These are phyloP conservation scores for Aspergillus incahuasiensis DNA, from an alignment of 495 filamentous ascomycete species.

Conservation along the genomic window DNA sequence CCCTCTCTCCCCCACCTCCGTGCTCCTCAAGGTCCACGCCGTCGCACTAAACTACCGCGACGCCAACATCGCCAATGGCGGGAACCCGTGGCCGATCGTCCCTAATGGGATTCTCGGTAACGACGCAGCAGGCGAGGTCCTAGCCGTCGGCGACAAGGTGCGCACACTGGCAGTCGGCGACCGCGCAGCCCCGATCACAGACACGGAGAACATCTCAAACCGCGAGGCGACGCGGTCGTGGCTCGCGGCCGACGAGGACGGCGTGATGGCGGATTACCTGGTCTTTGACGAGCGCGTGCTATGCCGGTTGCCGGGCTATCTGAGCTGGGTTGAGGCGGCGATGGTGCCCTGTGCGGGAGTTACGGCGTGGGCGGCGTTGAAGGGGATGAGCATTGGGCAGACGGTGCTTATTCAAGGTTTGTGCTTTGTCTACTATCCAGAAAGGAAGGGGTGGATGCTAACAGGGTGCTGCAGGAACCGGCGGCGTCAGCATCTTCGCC, in stretches of 20 bases:
- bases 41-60: slow-evolving; percentile 44
- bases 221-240: slow-evolving; percentile 22
- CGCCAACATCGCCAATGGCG: slow-evolving; percentile 34
- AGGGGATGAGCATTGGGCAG: slow-evolving; percentile 27
- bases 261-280: slow-evolving; percentile 31
- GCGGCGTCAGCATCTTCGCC: slow-evolving; percentile 32
- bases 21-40: slow-evolving; percentile 39
- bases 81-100: slow-evolving; percentile 33
- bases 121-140: slow-evolving; percentile 34
- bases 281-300: slow-evolving; percentile 30
- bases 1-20: neutral
- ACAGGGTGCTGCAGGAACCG: slow-evolving; percentile 26
- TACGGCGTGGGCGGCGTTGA: slow-evolving; percentile 38
- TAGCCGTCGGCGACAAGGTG: slow-evolving; percentile 30
- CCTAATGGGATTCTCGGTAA: slow-evolving; percentile 30
- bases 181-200: slow-evolving; percentile 26
- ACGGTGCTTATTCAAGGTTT: slow-evolving; percentile 34
- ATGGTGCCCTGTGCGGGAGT: slow-evolving; percentile 36
- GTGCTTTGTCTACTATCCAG: neutral
- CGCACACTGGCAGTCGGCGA: slow-evolving; percentile 24
- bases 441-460: too few relatives aligned
- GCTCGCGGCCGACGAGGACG: slow-evolving; percentile 28
- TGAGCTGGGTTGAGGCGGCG: slow-evolving; percentile 28
- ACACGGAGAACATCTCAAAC: slow-evolving; percentile 28
- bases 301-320: slow-evolving; percentile 25